Evolutionary conservation across 192 early-diverging fungal species (phyloP).

Genomic region (Mortierella alpina): DNA sequence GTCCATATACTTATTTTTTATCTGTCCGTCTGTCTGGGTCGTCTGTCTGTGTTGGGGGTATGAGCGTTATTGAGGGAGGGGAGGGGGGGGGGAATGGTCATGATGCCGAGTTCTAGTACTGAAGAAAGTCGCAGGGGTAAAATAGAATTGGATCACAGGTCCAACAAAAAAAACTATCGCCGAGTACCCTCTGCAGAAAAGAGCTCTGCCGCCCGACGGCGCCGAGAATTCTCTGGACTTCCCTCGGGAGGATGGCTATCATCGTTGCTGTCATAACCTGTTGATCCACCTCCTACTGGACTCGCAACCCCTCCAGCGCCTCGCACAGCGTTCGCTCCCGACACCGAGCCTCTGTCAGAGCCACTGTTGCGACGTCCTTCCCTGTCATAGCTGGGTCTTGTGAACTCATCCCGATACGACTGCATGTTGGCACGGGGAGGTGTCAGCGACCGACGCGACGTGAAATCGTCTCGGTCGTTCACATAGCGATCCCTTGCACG

Average conservation of each 20-base stretch:
- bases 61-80: not conserved
- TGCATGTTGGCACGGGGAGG: constrained; percentile 49
- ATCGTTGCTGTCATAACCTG: constrained; percentile 30
- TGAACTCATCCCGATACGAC: constrained; percentile 44
- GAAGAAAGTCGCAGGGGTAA: not conserved
- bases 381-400: constrained; percentile 30
- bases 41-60: not conserved
- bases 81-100: too few relatives aligned
- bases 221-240: constrained; percentile 32
- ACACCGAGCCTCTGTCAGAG: constrained; percentile 20
- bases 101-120: too few relatives aligned
- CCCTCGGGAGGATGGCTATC: constrained; percentile 4
- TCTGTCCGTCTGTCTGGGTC: not conserved
- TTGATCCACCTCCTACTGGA: constrained; percentile 1
- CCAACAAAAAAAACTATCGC: constrained; percentile 6
- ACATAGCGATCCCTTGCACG: constrained; percentile 28
- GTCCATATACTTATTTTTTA: not conserved
- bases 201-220: constrained; percentile 46
- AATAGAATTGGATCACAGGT: not conserved
- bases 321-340: constrained; percentile 11
- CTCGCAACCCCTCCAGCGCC: not conserved
- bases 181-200: constrained; percentile 40
- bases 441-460: constrained; percentile 35
- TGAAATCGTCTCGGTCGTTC: constrained; percentile 37
- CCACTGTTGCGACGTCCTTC: constrained; percentile 34